phyloP scores from a whole-genome alignment of 1,139 yeast species.

The Candida sp. region DNA sequence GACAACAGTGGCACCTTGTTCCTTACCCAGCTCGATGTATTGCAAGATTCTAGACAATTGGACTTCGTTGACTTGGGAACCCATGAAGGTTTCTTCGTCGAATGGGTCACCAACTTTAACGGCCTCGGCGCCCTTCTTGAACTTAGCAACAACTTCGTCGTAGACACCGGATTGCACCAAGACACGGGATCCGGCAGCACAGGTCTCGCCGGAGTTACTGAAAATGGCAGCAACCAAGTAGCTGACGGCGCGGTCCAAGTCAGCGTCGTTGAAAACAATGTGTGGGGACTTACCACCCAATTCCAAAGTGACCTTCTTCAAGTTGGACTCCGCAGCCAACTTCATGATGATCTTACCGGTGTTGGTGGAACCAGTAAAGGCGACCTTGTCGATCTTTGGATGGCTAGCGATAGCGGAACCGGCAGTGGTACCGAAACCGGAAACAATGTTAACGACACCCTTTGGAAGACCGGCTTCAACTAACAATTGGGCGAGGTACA shows the following conservation, averaged over 20 bases:
- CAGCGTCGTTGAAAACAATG: slow-evolving; percentile 76
- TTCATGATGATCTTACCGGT: slow-evolving; percentile 80
- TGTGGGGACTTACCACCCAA: slow-evolving; percentile 90
- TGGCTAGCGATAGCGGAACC: slow-evolving; percentile 77
- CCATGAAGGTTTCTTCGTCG: slow-evolving; percentile 73
- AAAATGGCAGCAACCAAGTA: slow-evolving; percentile 57
- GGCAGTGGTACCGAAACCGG: slow-evolving; percentile 80
- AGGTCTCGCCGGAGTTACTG: slow-evolving; percentile 88
- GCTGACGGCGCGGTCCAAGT: slow-evolving; percentile 63
- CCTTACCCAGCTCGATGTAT: slow-evolving; percentile 74
- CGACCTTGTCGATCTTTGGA: slow-evolving; percentile 73
- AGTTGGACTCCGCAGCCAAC: slow-evolving; percentile 67
- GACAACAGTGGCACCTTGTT: slow-evolving; percentile 74
- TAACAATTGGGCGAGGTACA: slow-evolving; percentile 61
- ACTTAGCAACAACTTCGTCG: slow-evolving; percentile 64
- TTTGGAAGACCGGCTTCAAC: slow-evolving; percentile 79
- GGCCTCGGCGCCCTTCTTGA: slow-evolving; percentile 62
- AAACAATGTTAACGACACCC: slow-evolving; percentile 77
- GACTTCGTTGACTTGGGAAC: slow-evolving; percentile 80
- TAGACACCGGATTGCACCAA: slow-evolving; percentile 78
- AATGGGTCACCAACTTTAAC: slow-evolving; percentile 78
- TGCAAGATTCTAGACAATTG: slow-evolving; percentile 78
- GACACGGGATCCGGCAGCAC: slow-evolving; percentile 87
- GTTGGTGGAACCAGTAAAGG: slow-evolving; percentile 87
- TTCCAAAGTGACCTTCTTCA: slow-evolving; percentile 83